Base-by-base conservation (phyloP, 345 rosid genomes). In the Gossypium bickii region DNA sequence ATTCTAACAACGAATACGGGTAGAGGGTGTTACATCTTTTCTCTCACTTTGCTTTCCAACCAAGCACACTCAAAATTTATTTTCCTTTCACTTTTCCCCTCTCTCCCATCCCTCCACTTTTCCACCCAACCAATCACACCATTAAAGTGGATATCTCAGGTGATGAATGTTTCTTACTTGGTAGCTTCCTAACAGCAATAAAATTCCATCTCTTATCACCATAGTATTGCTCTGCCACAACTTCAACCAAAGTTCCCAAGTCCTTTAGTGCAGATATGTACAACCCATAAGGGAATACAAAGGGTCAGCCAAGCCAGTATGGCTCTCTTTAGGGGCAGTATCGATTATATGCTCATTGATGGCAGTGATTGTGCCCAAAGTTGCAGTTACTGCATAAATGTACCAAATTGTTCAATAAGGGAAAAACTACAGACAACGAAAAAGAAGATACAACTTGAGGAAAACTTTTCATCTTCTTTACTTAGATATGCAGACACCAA, bases 201-300 rank as follows among this genome's bases (percentile, higher is more conserved):
- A 87, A 92, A 82, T 90, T 87, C 97, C 97, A 92, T 80, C 90
- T 94, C 80, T 86, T 88, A 63, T 87, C 89, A 18, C 98, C 97
- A 73, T 79, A 92, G 66, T 89, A 91, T 34, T 92, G 90, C 82
- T 92, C 89, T 27, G 97, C 97, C 1, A 86, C 86, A 12, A 94
- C 97, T 85, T 92, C 98, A 81, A 94, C 88, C 79, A 92, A 81
- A 16, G 97, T 92, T 79, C 92, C 97, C 87, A 92, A 79, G 79
- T 94, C 97, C 83, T 89, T 92, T 9, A 92, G 78, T 6, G 90
- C 85, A 81, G 97, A 88, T 79, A 92, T 86, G 85, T 87, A 91
- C 70, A 94, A 72, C 0, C 92, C 77, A 77, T 89, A 92, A 55
- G 98, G 93, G 76, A 92, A 87, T 43, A 75, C 74, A 79, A 74